Evolutionary conservation across 345 rosid species (phyloP).

Genomic region (Odontarrhena argentea): DNA sequence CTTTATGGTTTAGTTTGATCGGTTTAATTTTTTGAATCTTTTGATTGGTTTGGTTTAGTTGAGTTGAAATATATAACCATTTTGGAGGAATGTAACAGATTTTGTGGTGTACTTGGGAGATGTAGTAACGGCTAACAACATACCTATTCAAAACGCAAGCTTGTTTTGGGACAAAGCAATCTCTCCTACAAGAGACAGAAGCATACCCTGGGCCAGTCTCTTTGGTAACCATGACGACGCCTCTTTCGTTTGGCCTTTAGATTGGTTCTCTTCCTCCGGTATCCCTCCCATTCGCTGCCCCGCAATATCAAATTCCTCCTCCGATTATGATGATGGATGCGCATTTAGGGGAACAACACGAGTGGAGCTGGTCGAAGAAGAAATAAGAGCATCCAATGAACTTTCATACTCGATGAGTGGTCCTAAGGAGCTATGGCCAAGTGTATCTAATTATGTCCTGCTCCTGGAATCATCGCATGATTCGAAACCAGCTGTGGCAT

Average conservation of each 20-base stretch:
- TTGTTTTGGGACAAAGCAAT: conserved; percentile 79
- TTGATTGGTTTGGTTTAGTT: neutral
- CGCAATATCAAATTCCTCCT: conserved; percentile 36
- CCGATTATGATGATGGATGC: conserved; percentile 47
- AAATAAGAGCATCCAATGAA: conserved; percentile 39
- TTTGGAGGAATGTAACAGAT: conserved; percentile 46
- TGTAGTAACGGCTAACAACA: conserved; percentile 81
- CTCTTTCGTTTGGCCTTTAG: conserved; percentile 70
- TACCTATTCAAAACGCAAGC: conserved; percentile 71
- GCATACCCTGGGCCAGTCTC: conserved; percentile 72
- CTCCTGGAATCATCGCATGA: conserved; percentile 46
- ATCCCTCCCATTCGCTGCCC: conserved; percentile 68
- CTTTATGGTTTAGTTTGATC: neutral
- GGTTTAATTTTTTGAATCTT: neutral
- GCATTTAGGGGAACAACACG: conserved; percentile 59
- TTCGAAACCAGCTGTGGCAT: conserved; percentile 44
- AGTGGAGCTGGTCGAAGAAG: conserved; percentile 58
- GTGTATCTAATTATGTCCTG: conserved; percentile 74
- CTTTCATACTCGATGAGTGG: conserved; percentile 59
- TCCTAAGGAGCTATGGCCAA: conserved; percentile 78
- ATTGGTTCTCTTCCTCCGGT: conserved; percentile 80
- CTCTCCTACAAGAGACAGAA: conserved; percentile 69
- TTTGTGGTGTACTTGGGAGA: conserved; percentile 89
- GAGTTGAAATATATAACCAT: neutral
- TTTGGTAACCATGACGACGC: conserved; percentile 95